These are phyloP conservation scores for Gliomastix tumulicola DNA, from an alignment of 2,329 filamentous ascomycete genomes.

Conservation along the genomic window DNA sequence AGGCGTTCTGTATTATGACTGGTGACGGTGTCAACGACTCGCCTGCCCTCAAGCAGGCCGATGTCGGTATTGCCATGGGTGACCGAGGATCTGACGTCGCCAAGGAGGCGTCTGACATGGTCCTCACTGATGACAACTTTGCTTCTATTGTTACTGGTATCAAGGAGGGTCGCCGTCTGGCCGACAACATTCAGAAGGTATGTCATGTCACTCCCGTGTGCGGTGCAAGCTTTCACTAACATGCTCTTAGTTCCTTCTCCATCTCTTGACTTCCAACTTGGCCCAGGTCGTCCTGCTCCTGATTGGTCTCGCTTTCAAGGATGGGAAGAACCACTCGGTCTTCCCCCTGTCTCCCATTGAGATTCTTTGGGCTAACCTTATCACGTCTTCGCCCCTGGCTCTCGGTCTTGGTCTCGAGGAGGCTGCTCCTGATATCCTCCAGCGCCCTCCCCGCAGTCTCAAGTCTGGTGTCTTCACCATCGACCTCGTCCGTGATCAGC, in stretches of 20 bases:
- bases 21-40: constrained; percentile 72
- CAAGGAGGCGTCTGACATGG: constrained; percentile 81
- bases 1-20: constrained; percentile 66
- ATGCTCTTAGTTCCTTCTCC: constrained; percentile 45
- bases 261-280: constrained; percentile 63
- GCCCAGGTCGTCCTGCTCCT: constrained; percentile 64
- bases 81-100: constrained; percentile 65
- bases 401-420: constrained; percentile 67
- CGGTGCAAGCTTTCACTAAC: constrained; percentile 7
- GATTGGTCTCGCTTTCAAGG: constrained; percentile 63
- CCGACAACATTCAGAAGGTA: constrained; percentile 71
- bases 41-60: constrained; percentile 63
- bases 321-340: constrained; percentile 48
- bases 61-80: constrained; percentile 73
- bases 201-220: neutral
- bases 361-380: constrained; percentile 71
- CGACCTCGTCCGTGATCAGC: constrained; percentile 60
- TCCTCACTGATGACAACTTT: constrained; percentile 84
- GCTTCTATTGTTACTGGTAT: constrained; percentile 71
- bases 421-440: constrained; percentile 60
- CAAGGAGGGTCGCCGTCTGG: constrained; percentile 61
- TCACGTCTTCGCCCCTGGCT: constrained; percentile 65
- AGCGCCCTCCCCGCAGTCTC: constrained; percentile 56
- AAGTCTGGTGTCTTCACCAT: constrained; percentile 54
- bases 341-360: constrained; percentile 67